A percentile compares a stretch with the other conserved stretches of the same genome.
Conservation (phyloP, 768 basidiomycete genomes). For the Tephrocybe sp. region DNA sequence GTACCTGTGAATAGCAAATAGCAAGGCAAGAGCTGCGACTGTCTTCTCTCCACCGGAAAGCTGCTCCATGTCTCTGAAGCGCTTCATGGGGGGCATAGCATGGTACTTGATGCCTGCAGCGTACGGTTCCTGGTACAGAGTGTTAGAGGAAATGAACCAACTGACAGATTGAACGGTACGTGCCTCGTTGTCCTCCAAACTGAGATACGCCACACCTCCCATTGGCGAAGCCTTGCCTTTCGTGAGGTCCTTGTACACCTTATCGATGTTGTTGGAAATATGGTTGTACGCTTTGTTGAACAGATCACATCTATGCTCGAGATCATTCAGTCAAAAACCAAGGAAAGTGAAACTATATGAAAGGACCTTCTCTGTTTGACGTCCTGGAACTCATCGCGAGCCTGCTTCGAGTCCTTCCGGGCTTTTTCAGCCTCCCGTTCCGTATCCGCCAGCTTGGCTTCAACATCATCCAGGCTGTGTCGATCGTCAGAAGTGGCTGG, state of each 20-base stretch:
- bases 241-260: slow-evolving; percentile 96
- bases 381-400: slow-evolving; percentile 91
- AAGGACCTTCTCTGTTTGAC: slow-evolving; percentile 75
- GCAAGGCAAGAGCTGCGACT: slow-evolving; percentile 92
- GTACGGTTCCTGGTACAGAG: slow-evolving; percentile 49
- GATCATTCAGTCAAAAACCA: neutral
- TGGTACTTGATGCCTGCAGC: slow-evolving; percentile 94
- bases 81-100: slow-evolving; percentile 99
- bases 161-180: slow-evolving; percentile 18
- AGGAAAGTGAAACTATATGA: neutral
- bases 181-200: slow-evolving; percentile 94
- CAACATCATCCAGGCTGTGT: slow-evolving; percentile 80
- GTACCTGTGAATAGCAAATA: slow-evolving; percentile 96
- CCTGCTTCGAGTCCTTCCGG: slow-evolving; percentile 82
- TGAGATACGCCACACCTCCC: slow-evolving; percentile 96
- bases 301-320: slow-evolving; percentile 63
- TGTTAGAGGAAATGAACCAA: neutral
- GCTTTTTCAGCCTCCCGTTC: slow-evolving; percentile 93
- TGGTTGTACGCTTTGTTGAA: slow-evolving; percentile 97
- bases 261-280: slow-evolving; percentile 92
- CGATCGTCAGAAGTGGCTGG: neutral
- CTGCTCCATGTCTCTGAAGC: slow-evolving; percentile 99
- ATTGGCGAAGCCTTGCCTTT: slow-evolving; percentile 92
- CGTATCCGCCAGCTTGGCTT: slow-evolving; percentile 81
- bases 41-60: slow-evolving; percentile 98